Evolutionary conservation across 192 early-diverging fungal species (phyloP).

Genomic region (Podila horticola): DNA sequence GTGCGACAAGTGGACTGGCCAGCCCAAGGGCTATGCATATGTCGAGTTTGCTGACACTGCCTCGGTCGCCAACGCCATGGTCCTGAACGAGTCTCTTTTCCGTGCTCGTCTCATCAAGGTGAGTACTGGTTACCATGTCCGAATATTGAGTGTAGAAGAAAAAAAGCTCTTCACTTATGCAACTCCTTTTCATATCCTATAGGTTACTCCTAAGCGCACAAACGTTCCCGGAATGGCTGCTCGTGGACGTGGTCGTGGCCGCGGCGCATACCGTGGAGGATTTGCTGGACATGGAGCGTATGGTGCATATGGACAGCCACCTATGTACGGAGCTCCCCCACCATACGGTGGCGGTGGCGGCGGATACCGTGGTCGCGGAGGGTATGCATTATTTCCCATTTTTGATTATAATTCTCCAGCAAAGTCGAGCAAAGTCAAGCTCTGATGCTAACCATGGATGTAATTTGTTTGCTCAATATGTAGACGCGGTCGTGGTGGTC

Average conservation of each 20-base stretch:
- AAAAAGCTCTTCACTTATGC: not conserved
- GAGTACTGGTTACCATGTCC: not conserved
- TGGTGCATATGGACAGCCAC: slow-evolving; percentile 52
- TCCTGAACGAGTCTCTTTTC: slow-evolving; percentile 90
- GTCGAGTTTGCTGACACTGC: slow-evolving; percentile 93
- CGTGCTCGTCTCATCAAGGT: slow-evolving; percentile 89
- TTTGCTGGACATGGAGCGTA: slow-evolving; percentile 60
- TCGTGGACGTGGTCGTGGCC: slow-evolving; percentile 80
- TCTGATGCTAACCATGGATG: too few relatives aligned
- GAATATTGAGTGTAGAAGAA: not conserved
- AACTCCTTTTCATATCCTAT: slow-evolving; percentile 1
- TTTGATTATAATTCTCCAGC: not conserved
- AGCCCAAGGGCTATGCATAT: slow-evolving; percentile 94
- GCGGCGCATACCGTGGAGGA: slow-evolving; percentile 78
- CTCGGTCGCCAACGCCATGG: slow-evolving; percentile 84
- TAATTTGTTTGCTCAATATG: not conserved
- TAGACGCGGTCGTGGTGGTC: slow-evolving; percentile 41
- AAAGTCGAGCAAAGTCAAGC: too few relatives aligned
- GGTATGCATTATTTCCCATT: slow-evolving; percentile 10
- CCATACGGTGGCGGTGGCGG: slow-evolving; percentile 27
- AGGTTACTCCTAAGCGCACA: slow-evolving; percentile 92
- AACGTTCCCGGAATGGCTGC: slow-evolving; percentile 89
- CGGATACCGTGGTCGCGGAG: slow-evolving; percentile 61
- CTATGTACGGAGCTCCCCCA: slow-evolving; percentile 34
- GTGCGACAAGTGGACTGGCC: slow-evolving; percentile 93